Evolutionary conservation across 2,329 filamentous ascomycete genomes (phyloP).

Genomic region (Claviceps capensis): DNA sequence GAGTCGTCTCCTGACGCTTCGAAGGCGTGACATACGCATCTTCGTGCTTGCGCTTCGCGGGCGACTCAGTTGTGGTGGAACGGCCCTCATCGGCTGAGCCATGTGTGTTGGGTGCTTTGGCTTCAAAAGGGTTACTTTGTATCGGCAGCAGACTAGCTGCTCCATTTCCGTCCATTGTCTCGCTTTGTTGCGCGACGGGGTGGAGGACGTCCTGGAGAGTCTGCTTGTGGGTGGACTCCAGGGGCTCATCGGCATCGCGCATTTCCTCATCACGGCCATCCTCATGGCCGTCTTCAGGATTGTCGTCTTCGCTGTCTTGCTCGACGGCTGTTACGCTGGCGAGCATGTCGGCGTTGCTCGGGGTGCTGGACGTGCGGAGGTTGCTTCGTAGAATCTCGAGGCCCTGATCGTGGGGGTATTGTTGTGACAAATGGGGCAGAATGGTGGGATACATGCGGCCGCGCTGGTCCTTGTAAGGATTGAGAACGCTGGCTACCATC

Average conservation of each 20-base stretch:
- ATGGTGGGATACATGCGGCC: conserved; percentile 58
- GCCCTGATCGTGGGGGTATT: conserved; percentile 46
- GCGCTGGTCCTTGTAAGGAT: conserved; percentile 53
- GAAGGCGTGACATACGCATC: conserved; percentile 19
- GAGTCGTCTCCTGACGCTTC: conserved; percentile 28
- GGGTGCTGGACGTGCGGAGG: conserved; percentile 28
- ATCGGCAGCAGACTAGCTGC: conserved; percentile 15
- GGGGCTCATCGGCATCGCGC: background rate
- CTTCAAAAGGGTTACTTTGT: conserved; percentile 23
- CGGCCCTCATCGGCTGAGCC: background rate
- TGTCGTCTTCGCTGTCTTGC: conserved; percentile 23
- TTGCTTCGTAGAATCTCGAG: conserved; percentile 59
- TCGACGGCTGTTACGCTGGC: conserved; percentile 23
- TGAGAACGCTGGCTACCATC: conserved; percentile 71
- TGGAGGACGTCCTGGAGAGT: conserved; percentile 7
- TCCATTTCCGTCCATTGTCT: conserved; percentile 10
- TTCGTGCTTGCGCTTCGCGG: conserved; percentile 27
- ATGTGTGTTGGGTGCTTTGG: conserved; percentile 7
- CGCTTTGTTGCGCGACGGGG: conserved; percentile 8
- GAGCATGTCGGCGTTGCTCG: conserved; percentile 15
- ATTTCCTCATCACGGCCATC: conserved; percentile 9
- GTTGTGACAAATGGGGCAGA: conserved; percentile 61
- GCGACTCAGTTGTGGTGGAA: conserved; percentile 13
- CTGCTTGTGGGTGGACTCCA: background rate
- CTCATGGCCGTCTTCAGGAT: conserved; percentile 7